Evolutionary conservation across 2,329 filamentous ascomycete genomes (phyloP).

Genomic region (Aphanoascus verrucosus): DNA sequence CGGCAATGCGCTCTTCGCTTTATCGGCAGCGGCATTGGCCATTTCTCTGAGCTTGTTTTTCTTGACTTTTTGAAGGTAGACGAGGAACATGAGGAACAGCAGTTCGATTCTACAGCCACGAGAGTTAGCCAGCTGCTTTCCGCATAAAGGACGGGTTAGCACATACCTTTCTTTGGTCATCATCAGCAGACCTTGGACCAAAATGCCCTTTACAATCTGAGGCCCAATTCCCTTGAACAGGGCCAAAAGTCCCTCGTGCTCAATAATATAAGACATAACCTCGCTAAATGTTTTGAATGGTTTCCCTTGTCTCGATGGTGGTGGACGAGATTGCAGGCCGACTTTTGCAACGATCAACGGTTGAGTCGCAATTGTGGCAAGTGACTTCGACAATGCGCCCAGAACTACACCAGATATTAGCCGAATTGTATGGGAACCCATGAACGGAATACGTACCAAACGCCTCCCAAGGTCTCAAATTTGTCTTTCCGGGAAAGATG

Average conservation of each 20-base stretch:
- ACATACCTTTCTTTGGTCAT: constrained; percentile 92
- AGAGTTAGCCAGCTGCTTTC: constrained; percentile 11
- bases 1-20: constrained; percentile 45
- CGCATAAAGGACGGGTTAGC: background rate
- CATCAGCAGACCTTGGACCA: constrained; percentile 95
- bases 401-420: constrained; percentile 50
- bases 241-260: constrained; percentile 72
- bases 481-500: constrained; percentile 66
- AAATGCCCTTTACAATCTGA: constrained; percentile 80
- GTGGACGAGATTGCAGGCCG: constrained; percentile 85
- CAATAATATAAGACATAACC: constrained; percentile 86
- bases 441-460: constrained; percentile 57
- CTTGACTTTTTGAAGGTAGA: constrained; percentile 63
- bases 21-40: constrained; percentile 52
- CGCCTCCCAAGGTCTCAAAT: constrained; percentile 71
- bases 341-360: constrained; percentile 97
- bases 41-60: constrained; percentile 59
- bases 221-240: constrained; percentile 95
- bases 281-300: constrained; percentile 89
- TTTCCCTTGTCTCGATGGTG: constrained; percentile 70
- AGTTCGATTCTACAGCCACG: constrained; percentile 61
- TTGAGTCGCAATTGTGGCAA: constrained; percentile 87
- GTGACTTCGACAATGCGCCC: constrained; percentile 80
- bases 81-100: constrained; percentile 72
- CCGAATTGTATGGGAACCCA: constrained; percentile 9